These are phyloP conservation scores for Chloromonas sp. DNA, from an alignment of 163 green algal genomes.

Conservation along the genomic window DNA sequence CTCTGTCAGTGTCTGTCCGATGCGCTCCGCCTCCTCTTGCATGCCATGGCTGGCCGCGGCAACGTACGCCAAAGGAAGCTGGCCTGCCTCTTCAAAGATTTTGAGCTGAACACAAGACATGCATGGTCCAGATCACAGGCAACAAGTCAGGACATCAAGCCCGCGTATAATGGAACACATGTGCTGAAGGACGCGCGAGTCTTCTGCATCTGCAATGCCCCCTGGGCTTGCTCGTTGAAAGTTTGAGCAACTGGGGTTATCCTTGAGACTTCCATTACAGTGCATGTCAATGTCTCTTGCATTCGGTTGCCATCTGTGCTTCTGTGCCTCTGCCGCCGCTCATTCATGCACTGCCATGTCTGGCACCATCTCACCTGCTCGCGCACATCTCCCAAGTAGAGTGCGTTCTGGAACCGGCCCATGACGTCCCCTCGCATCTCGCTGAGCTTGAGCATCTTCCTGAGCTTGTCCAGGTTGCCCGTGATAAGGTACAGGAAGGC, in stretches of 20 bases:
- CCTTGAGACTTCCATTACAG: no score
- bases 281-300: no score
- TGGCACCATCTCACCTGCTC: conserved; percentile 54
- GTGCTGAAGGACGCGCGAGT: no score
- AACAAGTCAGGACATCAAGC: background rate
- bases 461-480: conserved; percentile 83
- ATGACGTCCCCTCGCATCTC: conserved; percentile 94
- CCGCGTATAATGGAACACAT: no score
- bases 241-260: no score
- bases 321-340: no score
- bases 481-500: conserved; percentile 99
- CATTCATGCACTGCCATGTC: no score
- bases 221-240: no score
- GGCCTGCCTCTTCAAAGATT: conserved; percentile 88
- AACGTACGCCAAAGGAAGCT: conserved; percentile 89
- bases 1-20: conserved; percentile 43
- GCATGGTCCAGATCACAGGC: background rate
- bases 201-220: no score
- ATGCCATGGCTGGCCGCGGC: conserved; percentile 83
- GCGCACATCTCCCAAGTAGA: conserved; percentile 91
- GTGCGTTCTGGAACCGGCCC: conserved; percentile 91
- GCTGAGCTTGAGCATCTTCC: conserved; percentile 98
- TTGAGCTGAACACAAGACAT: conserved; percentile 33
- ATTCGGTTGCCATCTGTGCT: no score
- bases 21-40: conserved; percentile 65